Base-by-base conservation (phyloP, 352 stramenopile genomes). In the Globisporangium spinosum region DNA sequence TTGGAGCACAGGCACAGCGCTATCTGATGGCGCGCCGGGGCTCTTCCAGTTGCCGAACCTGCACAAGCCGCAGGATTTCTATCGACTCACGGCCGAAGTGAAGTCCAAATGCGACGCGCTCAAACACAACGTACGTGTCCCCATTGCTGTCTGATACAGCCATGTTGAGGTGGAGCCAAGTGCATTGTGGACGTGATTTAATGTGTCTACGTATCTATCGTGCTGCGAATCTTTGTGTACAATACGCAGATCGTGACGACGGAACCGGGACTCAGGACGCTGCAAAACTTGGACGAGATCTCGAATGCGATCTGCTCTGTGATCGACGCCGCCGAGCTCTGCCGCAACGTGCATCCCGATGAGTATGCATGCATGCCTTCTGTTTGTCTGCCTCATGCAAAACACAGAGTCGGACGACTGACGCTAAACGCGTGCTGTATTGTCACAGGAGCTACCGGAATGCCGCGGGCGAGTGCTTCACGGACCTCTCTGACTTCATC, bases 281-380 rank as follows among this genome's bases (percentile, higher is more conserved):
- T 95, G 32, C 83, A 77, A 71, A 71, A 85, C 72, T 73, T 99
- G 59, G 97, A 99, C 74, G 82, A 97, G 62, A 97, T 99, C 45
- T 98, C 90, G 51, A 98, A 98, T 69, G 78, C 79, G 38, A 94
- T 99, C 67, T 99, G 97, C 78, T 96, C 88, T 29, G 94, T 98
- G 51, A 98, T 98, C 68, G 97, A 99, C 75, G 90, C 94, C 2
- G 94, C 95, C 5, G 97, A 99, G 75, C 73, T 99, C 8, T 98
- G 93, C 70, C 92, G 97, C 40, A 98, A 94, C 38, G 92, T 97
- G 9, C 95, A 99, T 58, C 87, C 88, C 0, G 77, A 91, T 27
- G 88, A 89, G 85, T 94, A 86, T 35, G 58, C n/a, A 29, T 29
- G 6, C 32, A 38, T 38, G 32, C 7, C 8, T 38, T 38, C 1